Conservation (phyloP, 2,329 filamentous ascomycete genomes). For the Aureobasidium zeae region DNA sequence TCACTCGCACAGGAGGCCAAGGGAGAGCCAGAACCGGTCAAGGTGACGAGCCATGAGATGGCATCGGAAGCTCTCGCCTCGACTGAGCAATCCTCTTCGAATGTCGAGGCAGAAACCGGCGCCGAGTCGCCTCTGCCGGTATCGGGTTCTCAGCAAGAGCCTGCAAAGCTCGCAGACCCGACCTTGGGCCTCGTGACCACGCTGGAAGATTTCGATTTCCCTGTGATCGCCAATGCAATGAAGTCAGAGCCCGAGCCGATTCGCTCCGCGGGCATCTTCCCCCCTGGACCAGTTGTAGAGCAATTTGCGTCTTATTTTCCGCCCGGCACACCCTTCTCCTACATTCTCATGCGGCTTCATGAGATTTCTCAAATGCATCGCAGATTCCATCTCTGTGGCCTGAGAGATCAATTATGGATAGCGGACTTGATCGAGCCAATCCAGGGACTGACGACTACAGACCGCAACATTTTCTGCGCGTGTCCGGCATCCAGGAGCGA, state of each 20-base stretch:
- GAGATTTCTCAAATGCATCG: conserved; percentile 56
- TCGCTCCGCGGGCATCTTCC: conserved; percentile 60
- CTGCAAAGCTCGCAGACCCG: conserved; percentile 20
- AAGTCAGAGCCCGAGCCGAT: conserved; percentile 55
- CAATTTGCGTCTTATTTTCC: conserved; percentile 77
- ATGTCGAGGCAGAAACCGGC: background rate
- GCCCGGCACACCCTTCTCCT: conserved; percentile 68
- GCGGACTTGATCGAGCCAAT: conserved; percentile 68
- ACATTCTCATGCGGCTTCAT: conserved; percentile 66
- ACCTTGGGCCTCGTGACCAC: conserved; percentile 69
- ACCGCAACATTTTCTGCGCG: conserved; percentile 66
- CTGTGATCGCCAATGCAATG: conserved; percentile 55
- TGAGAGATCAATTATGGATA: conserved; percentile 54
- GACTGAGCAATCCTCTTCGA: background rate
- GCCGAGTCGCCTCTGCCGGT: background rate
- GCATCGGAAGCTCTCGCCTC: background rate
- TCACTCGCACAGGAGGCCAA: conserved; percentile 22
- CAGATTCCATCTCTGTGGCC: conserved; percentile 60
- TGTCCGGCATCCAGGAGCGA: conserved; percentile 57
- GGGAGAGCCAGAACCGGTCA: conserved; percentile 19
- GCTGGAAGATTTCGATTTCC: conserved; percentile 61
- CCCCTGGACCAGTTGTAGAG: conserved; percentile 61
- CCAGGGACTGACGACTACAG: conserved; percentile 55
- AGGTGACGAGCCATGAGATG: background rate
- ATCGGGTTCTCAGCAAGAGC: background rate